These are phyloP conservation scores for Oemleria cerasiformis DNA, from an alignment of 306 rosid species.

Conservation along the genomic window DNA sequence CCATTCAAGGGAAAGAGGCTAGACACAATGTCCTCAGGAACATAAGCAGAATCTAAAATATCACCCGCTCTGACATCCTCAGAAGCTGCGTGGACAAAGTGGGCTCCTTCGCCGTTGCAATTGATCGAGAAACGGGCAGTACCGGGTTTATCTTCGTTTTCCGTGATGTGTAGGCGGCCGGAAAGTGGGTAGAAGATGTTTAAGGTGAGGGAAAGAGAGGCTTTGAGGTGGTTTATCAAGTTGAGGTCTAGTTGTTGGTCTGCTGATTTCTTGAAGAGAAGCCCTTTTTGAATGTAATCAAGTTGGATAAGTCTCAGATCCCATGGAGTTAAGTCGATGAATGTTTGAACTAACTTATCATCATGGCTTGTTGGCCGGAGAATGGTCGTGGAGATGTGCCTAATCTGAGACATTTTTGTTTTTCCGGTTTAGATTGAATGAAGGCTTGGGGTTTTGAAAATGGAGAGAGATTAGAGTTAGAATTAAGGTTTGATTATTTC, in stretches of 20 bases:
- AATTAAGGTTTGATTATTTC: no score
- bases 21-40: neutral
- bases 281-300: slow-evolving; percentile 24
- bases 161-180: neutral
- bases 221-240: slow-evolving; percentile 14
- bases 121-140: slow-evolving; percentile 16
- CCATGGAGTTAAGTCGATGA: slow-evolving; percentile 18
- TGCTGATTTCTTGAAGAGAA: slow-evolving; percentile 20
- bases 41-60: neutral
- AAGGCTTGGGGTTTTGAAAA: rapidly evolving
- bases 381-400: neutral
- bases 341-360: neutral
- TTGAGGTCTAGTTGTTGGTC: neutral
- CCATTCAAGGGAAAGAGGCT: slow-evolving; percentile 31
- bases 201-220: slow-evolving; percentile 8
- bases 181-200: slow-evolving; percentile 4
- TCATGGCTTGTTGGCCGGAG: neutral
- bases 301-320: slow-evolving; percentile 4
- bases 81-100: slow-evolving; percentile 5
- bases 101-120: slow-evolving; percentile 25
- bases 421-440: no score
- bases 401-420: no score
- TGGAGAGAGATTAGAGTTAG: no score
- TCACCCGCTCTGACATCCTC: slow-evolving; percentile 5
- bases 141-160: neutral